Evolutionary conservation across 352 stramenopile genomes (phyloP), one percentile per base, ranked within the genome.

Genomic region (Plasmopara muralis): DNA sequence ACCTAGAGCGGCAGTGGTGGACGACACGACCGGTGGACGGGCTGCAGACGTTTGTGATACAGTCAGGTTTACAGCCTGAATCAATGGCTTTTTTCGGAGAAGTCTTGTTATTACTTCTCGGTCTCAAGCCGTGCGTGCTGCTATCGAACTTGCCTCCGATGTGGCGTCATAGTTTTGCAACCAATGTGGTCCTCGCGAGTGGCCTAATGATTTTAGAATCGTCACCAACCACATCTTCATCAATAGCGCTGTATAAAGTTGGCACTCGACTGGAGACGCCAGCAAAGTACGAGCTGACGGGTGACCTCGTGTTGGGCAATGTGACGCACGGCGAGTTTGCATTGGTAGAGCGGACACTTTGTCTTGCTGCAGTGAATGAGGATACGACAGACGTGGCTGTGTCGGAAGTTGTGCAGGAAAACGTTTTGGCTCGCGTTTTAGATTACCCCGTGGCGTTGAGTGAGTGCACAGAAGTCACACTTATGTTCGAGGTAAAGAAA

Each of bases 111-210:
- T 43, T 83, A 5, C 61, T 85, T 8, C 45, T 47, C 8, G 76
- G 76, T 9, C 58, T 89, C 41, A 91, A 91, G 59, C 47, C 68
- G 10, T 77, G 74, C 39, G 61, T 87, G 42, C 14, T 91, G 35
- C 64, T 91, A 40, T 89, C 81, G 33, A 87, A 88, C 51, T 46
- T 89, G 15, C 81, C 77, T 10, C 12, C 34, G 0, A 43, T 49
- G 4, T 89, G 72, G 74, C 67, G 69, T 13, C 25, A 35, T 2
- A 67, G 61, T 42, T 88, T 88, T 34, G 45, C 67, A 9, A 20
- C 5, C 6, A 57, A 83, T 0, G 72, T 87, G 0, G 40, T 90
- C 9, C 7, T 33, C 0, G 16, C 58, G 0, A 85, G 76, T 39
- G 64, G 66, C 3, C 0, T 89, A 3, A 29, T 85, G 10, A 25